Evolutionary conservation across 805 yeast species (phyloP).

Genomic region (Yarrowia hollandica): DNA sequence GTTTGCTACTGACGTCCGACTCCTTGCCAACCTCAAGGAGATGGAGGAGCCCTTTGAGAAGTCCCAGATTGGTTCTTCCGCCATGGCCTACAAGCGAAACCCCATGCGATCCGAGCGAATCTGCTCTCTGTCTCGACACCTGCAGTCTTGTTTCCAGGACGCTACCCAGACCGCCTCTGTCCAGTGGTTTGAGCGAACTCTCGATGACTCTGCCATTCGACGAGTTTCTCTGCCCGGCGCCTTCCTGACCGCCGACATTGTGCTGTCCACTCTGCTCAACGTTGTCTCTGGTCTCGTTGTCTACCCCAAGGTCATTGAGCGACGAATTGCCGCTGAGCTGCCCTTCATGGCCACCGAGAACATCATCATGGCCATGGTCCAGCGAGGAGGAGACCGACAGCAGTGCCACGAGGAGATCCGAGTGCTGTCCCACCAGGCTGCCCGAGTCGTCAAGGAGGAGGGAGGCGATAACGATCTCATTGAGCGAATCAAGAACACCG

Average conservation of each 20-base stretch:
- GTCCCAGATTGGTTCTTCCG: constrained; percentile 96
- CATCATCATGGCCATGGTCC: constrained; percentile 99
- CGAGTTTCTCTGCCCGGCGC: constrained; percentile 96
- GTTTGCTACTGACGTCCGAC: constrained; percentile 94
- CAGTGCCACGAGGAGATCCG: constrained; percentile 97
- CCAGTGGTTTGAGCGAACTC: constrained; percentile 99
- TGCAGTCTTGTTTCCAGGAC: constrained; percentile 87
- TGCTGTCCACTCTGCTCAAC: constrained; percentile 83
- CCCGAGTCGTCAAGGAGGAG: constrained; percentile 93
- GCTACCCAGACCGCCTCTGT: constrained; percentile 96
- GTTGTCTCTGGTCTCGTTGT: constrained; percentile 95
- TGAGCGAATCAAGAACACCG: constrained; percentile 74
- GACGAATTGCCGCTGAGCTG: constrained; percentile 89
- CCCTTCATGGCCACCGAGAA: constrained; percentile 99
- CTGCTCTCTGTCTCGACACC: constrained; percentile 95
- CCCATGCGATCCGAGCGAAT: constrained; percentile 99
- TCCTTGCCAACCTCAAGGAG: constrained; percentile 95
- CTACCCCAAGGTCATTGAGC: constrained; percentile 96
- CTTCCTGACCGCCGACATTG: constrained; percentile 91
- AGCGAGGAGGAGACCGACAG: constrained; percentile 96
- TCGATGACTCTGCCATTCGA: constrained; percentile 97
- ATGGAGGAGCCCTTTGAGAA: constrained; percentile 98
- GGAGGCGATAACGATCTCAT: constrained; percentile 98
- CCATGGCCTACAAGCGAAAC: constrained; percentile 99
- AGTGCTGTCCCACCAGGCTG: constrained; percentile 95